Conservation (phyloP, 805 yeast genomes). For the Candida germanica region DNA sequence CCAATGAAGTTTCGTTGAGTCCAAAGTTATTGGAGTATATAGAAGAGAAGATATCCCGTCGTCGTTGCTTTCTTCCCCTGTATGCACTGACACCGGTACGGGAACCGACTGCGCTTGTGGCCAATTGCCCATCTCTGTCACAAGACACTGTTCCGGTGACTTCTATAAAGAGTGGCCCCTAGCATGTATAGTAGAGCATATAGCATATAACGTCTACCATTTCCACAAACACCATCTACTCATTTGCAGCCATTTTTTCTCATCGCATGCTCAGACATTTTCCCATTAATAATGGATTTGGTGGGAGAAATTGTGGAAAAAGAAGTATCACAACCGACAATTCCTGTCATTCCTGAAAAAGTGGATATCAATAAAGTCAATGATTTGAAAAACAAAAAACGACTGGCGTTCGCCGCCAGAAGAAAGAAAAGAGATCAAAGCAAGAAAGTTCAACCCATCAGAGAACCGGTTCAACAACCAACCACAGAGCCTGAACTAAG, state of each 20-base stretch:
- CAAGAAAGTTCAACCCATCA: constrained; percentile 7
- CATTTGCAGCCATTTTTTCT: neutral
- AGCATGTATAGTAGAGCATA: too few species aligned
- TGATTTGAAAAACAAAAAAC: constrained; percentile 28
- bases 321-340: constrained; percentile 37
- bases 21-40: constrained; percentile 12
- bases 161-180: too few species aligned
- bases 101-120: too few species aligned
- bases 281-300: constrained; percentile 50
- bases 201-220: too few species aligned
- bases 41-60: constrained; percentile 13
- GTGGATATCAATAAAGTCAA: constrained; percentile 5
- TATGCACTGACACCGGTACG: too few species aligned
- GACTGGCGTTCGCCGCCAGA: constrained; percentile 45
- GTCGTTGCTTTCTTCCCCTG: constrained; percentile 17
- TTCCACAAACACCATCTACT: too few species aligned
- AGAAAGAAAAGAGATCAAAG: constrained; percentile 12
- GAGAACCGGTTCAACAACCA: constrained; percentile 7
- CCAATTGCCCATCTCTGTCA: too few species aligned
- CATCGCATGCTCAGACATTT: neutral
- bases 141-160: too few species aligned
- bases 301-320: constrained; percentile 73
- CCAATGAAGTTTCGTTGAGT: constrained; percentile 4
- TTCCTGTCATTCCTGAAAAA: constrained; percentile 22
- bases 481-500: constrained; percentile 18